Evolutionary conservation across 2,329 filamentous ascomycete species (phyloP), one percentile per base, ranked within the genome.

Genomic region (Fusarium illudens): DNA sequence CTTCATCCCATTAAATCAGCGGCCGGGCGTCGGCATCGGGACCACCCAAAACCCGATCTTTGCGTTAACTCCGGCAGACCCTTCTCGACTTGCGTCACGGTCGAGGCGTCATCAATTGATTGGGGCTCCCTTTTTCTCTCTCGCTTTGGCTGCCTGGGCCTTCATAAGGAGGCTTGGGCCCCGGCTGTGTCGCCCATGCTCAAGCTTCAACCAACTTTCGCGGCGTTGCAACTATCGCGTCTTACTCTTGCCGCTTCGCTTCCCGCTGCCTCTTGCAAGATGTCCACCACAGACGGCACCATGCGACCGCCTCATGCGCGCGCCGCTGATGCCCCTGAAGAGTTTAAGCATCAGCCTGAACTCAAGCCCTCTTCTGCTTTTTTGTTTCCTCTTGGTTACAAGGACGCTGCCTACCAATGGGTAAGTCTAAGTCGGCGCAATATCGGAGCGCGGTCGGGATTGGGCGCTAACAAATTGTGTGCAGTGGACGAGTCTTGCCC

Each of bases 341-440:
- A 68, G 29, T 68, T 71, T 22, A 75, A 73, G 33, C 72, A 74
- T 12, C 74, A 75, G 55, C 69, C 75, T 37, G 65, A 75, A 44
- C 66, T 69, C 20, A 75, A 73, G 27, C 73, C 74, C 1, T 61
- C 73, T 2, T 76, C 78, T 34, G 75, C 75, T 2, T 90, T 87
- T 33, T 33, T 70, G 78, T 98, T 99, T 71, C 94, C 96, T 3
- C 81, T 98, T 20, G 90, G 94, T 51, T 97, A 97, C 81, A 96
- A 94, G 75, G 94, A 97, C 61, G 95, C 93, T 15, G 93, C 93
- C 67, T 90, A 87, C 71, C 95, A 98, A 85, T 98, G 96, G 93
- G 92, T 93, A 80, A 67, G 89, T 84, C 49, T 53, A 1, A 32
- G 11, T 29, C 3, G 32, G 25, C 27, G n/a, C 52, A 32, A 17